Percentiles rank a stretch among this genome's conserved stretches.
Conservation (phyloP, 768 basidiomycete genomes). For the Pisolithus orientalis region DNA sequence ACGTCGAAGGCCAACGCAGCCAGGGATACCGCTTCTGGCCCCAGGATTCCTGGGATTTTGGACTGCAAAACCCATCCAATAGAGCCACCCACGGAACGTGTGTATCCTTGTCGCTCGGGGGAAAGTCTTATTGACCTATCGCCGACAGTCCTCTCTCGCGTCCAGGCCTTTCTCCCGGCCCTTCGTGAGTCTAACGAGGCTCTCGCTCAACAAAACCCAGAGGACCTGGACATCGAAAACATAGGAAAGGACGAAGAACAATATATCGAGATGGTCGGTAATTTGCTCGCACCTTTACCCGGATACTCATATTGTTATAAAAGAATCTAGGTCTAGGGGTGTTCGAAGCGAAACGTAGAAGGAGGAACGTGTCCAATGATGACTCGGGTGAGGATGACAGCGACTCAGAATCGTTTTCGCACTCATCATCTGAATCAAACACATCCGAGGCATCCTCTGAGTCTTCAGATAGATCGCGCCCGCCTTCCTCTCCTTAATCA, state of each 20-base stretch:
- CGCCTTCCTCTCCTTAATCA: constrained; percentile 12
- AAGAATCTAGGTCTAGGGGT: constrained; percentile 64
- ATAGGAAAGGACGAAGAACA: constrained; percentile 39
- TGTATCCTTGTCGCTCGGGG: constrained; percentile 13
- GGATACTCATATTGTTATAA: neutral
- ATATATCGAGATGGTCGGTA: constrained; percentile 61
- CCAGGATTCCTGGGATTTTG: constrained; percentile 31
- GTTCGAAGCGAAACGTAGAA: constrained; percentile 38
- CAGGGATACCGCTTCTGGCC: constrained; percentile 6
- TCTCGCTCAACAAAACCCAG: constrained; percentile 43
- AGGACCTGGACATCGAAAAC: constrained; percentile 67
- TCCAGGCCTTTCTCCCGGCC: constrained; percentile 62
- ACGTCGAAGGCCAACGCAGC: constrained; percentile 8
- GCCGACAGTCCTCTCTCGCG: constrained; percentile 53
- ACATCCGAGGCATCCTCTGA: constrained; percentile 9
- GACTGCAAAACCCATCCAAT: constrained; percentile 31
- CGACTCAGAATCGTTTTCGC: neutral
- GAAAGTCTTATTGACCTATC: neutral
- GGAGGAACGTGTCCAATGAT: constrained; percentile 5
- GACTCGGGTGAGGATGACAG: neutral
- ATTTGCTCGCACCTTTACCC: constrained; percentile 5
- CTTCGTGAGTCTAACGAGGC: constrained; percentile 58
- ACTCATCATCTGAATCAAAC: constrained; percentile 7
- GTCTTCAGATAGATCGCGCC: constrained; percentile 1
- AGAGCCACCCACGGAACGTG: constrained; percentile 45